Evolutionary conservation across 2,329 filamentous ascomycete genomes (phyloP), one percentile per base, ranked within the genome.

Genomic region (Endothia cerciana): DNA sequence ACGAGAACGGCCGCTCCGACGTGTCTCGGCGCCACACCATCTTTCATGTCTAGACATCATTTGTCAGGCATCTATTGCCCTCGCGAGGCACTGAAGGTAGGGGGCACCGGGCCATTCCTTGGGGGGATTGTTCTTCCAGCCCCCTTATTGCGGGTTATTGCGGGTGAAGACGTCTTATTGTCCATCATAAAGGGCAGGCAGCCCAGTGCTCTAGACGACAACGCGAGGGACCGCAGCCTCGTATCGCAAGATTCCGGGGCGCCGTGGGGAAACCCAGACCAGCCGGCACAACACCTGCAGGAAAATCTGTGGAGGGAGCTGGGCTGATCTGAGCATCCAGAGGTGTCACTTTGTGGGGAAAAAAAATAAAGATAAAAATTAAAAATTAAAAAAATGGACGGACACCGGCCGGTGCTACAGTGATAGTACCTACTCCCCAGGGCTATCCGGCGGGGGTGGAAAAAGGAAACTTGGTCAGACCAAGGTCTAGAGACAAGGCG

Each of bases 291-390:
- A 25, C 22, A 22, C 22, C 25, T 28, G 45, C 25, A 40, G n/a
- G 57, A 53, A 59, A 38, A 64, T 33, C 43, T 45, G n/a, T 25
- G n/a, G 45, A 25, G 22, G 45, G 45, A 51, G 56, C 43, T 60
- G 56, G 41, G 63, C 63, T 55, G 63, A 64, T 61, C 56, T 53
- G 63, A 61, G 60, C 36, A 60, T 60, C 17, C n/a, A 56, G n/a
- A 53, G 38, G 40, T 57, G 63, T 55, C 63, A 57, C 49, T 57
- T 43, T 65, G 58, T 65, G 64, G 53, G 59, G 64, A 62, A 45
- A 13, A 41, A 28, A 36, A 19, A 11, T 19, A 19, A 36, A 36
- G 4, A 33, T 17, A 55, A 55, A 17, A 40, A 40, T 3, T 0
- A 3, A 43, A 43, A 6, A 43, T n/a, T n/a, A 19, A 22, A 22